Evolutionary conservation across 192 early-diverging fungal species (phyloP).

Genomic region (Coemansia sp.): DNA sequence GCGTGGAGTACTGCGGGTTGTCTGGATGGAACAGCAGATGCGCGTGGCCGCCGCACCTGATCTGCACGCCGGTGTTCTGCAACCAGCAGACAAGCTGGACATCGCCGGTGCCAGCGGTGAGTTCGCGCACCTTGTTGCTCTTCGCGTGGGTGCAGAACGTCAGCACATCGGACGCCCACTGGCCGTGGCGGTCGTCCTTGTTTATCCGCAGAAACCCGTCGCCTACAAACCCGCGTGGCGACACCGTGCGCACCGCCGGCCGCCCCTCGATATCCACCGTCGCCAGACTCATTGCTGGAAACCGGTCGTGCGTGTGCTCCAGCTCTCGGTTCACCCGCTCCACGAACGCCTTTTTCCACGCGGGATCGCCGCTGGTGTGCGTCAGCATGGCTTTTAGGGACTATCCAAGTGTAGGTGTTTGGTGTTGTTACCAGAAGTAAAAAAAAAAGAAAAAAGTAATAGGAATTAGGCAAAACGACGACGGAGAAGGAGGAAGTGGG

Average conservation of each 20-base stretch:
- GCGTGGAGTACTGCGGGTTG: conserved; percentile 43
- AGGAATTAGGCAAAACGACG: background rate
- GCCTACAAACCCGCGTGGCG: conserved; percentile 48
- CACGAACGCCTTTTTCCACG: conserved; percentile 48
- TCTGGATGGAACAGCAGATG: conserved; percentile 51
- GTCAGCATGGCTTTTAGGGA: conserved; percentile 4
- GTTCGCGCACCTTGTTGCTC: conserved; percentile 51
- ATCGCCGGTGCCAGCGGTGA: conserved; percentile 29
- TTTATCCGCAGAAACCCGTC: conserved; percentile 42
- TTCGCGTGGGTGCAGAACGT: conserved; percentile 51
- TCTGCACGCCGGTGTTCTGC: conserved; percentile 29
- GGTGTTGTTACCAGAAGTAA: no score
- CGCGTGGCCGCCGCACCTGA: conserved; percentile 43
- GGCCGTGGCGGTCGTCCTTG: conserved; percentile 21
- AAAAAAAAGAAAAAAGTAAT: no score
- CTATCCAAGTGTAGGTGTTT: no score
- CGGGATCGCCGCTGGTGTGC: conserved; percentile 34
- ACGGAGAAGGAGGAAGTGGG: background rate
- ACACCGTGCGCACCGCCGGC: conserved; percentile 45
- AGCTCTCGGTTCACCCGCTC: conserved; percentile 25
- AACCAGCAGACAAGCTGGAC: conserved; percentile 45
- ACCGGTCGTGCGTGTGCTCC: conserved; percentile 25
- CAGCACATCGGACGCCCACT: conserved; percentile 51
- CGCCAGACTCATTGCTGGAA: conserved; percentile 35
- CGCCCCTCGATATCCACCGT: conserved; percentile 45